A percentile compares a stretch with the other conserved stretches of the same genome.
Evolutionary conservation across 495 filamentous ascomycete species (phyloP).

Genomic region (Trichoderma reesei): DNA sequence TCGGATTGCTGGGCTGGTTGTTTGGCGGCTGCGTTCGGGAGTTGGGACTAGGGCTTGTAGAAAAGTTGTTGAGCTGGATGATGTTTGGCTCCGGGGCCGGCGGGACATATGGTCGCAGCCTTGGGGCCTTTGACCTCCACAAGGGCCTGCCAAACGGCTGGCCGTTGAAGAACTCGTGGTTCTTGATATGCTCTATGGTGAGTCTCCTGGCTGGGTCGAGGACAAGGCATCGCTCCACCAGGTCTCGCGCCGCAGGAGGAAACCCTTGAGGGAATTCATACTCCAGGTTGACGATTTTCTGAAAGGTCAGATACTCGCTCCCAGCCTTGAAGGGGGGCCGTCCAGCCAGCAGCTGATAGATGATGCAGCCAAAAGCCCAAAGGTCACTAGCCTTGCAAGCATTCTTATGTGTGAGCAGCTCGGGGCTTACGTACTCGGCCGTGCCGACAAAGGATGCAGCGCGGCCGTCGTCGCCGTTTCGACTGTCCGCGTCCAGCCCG

Average conservation of each 20-base stretch:
- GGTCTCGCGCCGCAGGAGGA: conserved; percentile 75
- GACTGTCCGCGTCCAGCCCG: conserved; percentile 22
- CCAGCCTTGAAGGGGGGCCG: conserved; percentile 93
- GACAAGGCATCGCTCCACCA: conserved; percentile 87
- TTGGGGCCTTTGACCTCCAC: conserved; percentile 87
- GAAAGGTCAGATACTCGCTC: conserved; percentile 97
- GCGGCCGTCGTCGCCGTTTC: conserved; percentile 55
- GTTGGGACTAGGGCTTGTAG: conserved; percentile 33
- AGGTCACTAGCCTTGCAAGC: conserved; percentile 97
- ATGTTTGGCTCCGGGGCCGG: conserved; percentile 62
- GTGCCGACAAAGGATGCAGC: conserved; percentile 96
- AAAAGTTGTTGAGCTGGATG: conserved; percentile 66
- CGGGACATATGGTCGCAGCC: conserved; percentile 77
- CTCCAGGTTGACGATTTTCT: conserved; percentile 90
- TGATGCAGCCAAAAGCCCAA: conserved; percentile 99
- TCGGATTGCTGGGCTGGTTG: neutral
- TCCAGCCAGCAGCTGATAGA: conserved; percentile 90
- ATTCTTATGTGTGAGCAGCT: conserved; percentile 88
- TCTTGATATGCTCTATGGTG: conserved; percentile 95
- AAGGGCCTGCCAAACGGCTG: conserved; percentile 73
- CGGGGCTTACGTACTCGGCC: conserved; percentile 96
- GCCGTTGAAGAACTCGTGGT: conserved; percentile 94
- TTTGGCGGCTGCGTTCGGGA: conserved; percentile 23
- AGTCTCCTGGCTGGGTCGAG: conserved; percentile 78
- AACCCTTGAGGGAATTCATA: conserved; percentile 92